Conservation (phyloP, 2,329 filamentous ascomycete genomes). For the Calonectria leucothoes region DNA sequence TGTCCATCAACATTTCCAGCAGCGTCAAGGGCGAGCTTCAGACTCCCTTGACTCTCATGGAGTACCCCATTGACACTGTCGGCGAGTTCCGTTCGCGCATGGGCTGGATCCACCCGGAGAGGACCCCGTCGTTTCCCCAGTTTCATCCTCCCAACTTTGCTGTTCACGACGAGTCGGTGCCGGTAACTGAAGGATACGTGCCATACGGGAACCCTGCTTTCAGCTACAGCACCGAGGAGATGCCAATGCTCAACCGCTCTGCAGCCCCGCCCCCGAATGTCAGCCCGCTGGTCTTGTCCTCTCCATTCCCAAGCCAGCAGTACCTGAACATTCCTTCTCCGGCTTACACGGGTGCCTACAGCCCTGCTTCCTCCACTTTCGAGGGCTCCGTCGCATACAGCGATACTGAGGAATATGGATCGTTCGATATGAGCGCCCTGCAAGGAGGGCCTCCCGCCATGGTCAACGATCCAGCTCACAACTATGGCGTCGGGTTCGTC, state of each 20-base stretch:
- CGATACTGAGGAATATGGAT: slow-evolving; percentile 68
- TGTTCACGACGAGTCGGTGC: slow-evolving; percentile 58
- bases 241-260: slow-evolving; percentile 64
- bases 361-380: slow-evolving; percentile 72
- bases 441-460: slow-evolving; percentile 59
- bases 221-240: slow-evolving; percentile 73
- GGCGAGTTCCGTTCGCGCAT: slow-evolving; percentile 76
- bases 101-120: slow-evolving; percentile 72
- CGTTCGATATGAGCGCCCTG: slow-evolving; percentile 59
- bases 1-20: slow-evolving; percentile 73
- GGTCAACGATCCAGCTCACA: slow-evolving; percentile 57
- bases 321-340: slow-evolving; percentile 74
- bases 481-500: slow-evolving; percentile 67
- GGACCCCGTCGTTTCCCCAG: slow-evolving; percentile 71
- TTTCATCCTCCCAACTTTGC: slow-evolving; percentile 68
- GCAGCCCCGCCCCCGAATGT: slow-evolving; percentile 57
- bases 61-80: slow-evolving; percentile 77
- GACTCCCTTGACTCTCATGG: slow-evolving; percentile 75
- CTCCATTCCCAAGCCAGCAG: slow-evolving; percentile 64
- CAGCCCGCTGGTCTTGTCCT: slow-evolving; percentile 68
- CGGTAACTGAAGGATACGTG: slow-evolving; percentile 57
- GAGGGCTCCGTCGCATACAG: slow-evolving; percentile 73
- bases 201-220: slow-evolving; percentile 69
- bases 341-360: slow-evolving; percentile 68
- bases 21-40: slow-evolving; percentile 68